phyloP scores from a whole-genome alignment of 2,329 filamentous ascomycete species.

The Neocucurbitaria cava region DNA sequence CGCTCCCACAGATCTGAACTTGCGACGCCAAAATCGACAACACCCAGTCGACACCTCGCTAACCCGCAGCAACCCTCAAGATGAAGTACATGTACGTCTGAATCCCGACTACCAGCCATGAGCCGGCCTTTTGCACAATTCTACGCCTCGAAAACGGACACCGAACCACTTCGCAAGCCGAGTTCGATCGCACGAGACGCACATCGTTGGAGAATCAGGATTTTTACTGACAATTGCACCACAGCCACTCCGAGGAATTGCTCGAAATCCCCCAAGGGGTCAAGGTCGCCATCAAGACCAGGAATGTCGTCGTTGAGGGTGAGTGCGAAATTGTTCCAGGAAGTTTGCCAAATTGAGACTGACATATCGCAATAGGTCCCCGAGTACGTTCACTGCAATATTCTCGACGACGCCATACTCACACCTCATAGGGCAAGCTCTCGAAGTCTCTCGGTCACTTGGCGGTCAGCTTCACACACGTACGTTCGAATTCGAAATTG shows the following conservation, averaged over 20 bases:
- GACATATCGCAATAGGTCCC: slow-evolving; percentile 32
- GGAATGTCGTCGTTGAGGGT: slow-evolving; percentile 95
- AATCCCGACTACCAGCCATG: slow-evolving; percentile 12
- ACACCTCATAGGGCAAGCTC: slow-evolving; percentile 76
- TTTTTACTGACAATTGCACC: slow-evolving; percentile 39
- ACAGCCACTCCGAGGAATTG: slow-evolving; percentile 86
- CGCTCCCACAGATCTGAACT: background rate
- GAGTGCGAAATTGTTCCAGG: slow-evolving; percentile 61
- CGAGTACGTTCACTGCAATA: slow-evolving; percentile 34
- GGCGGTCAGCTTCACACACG: slow-evolving; percentile 89
- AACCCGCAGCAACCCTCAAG: slow-evolving; percentile 63
- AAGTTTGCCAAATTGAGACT: slow-evolving; percentile 18
- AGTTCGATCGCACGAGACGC: slow-evolving; percentile 15
- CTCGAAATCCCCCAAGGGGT: slow-evolving; percentile 96
- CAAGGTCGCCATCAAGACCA: slow-evolving; percentile 97
- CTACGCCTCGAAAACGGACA: slow-evolving; percentile 17
- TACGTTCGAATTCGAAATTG: slow-evolving; percentile 23
- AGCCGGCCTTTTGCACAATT: slow-evolving; percentile 20
- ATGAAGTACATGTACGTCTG: slow-evolving; percentile 88
- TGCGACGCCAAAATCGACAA: slow-evolving; percentile 1
- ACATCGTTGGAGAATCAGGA: slow-evolving; percentile 20
- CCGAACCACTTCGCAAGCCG: slow-evolving; percentile 17
- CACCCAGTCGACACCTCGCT: slow-evolving; percentile 42
- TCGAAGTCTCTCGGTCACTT: slow-evolving; percentile 96
- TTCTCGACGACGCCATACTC: slow-evolving; percentile 20